phyloP scores from a whole-genome alignment of 2,329 filamentous ascomycete species.

The Aspergillus latus region DNA sequence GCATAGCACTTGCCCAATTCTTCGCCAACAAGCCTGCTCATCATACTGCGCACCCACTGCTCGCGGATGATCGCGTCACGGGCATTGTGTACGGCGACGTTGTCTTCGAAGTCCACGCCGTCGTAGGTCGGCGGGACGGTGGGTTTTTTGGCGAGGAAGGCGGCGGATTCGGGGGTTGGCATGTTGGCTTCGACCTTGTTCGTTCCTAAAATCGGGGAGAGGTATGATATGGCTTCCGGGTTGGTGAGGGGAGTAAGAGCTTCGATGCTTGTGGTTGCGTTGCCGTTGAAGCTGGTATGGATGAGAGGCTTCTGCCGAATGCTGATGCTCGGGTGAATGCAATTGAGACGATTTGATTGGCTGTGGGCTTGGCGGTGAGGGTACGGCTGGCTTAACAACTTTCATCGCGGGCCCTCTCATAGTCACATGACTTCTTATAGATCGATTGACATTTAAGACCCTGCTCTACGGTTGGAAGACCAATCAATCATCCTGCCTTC shows the following conservation, averaged over 20 bases:
- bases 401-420: not conserved
- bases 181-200: slow-evolving; percentile 41
- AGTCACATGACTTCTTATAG: slow-evolving; percentile 1
- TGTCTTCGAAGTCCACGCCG: slow-evolving; percentile 67
- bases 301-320: slow-evolving; percentile 10
- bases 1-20: slow-evolving; percentile 68
- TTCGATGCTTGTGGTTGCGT: slow-evolving; percentile 20
- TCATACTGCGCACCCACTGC: slow-evolving; percentile 69
- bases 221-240: not conserved
- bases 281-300: slow-evolving; percentile 15
- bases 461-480: too few species aligned
- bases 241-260: not conserved
- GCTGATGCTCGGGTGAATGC: slow-evolving; percentile 13
- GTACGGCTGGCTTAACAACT: not conserved
- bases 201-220: not conserved
- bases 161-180: slow-evolving; percentile 64
- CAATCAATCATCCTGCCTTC: too few species aligned
- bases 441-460: not conserved
- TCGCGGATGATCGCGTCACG: slow-evolving; percentile 66
- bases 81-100: slow-evolving; percentile 61
- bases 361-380: slow-evolving; percentile 24
- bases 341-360: slow-evolving; percentile 34
- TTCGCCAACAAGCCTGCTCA: slow-evolving; percentile 64
- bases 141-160: slow-evolving; percentile 65
- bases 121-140: slow-evolving; percentile 65